Percentiles rank a stretch among this genome's conserved stretches.
Evolutionary conservation across 768 basidiomycete species (phyloP).

Genomic region (Cyathus striatus): DNA sequence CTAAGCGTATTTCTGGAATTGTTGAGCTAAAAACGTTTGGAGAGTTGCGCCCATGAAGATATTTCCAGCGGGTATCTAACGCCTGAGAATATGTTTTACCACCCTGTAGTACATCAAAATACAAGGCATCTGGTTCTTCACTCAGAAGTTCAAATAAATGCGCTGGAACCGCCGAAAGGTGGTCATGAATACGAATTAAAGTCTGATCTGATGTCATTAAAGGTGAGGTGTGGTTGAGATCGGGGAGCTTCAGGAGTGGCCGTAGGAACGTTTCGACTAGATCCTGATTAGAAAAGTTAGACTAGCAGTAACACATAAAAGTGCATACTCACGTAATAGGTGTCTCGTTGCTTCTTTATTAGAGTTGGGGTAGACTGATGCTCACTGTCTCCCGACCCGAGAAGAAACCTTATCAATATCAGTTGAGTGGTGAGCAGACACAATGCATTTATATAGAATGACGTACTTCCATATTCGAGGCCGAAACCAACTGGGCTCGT

Average conservation of each 20-base stretch:
- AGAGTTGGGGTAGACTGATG: no score
- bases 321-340: constrained; percentile 60
- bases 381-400: no score
- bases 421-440: constrained; percentile 1
- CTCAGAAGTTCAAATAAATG: constrained; percentile 45
- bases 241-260: constrained; percentile 41
- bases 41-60: constrained; percentile 27
- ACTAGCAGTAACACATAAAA: neutral
- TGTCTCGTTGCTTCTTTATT: constrained; percentile 55
- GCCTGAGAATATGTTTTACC: no score
- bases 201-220: constrained; percentile 33
- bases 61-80: constrained; percentile 50
- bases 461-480: constrained; percentile 76
- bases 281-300: constrained; percentile 39
- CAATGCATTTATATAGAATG: neutral
- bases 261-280: constrained; percentile 60
- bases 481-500: constrained; percentile 70
- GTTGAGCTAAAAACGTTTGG: constrained; percentile 23
- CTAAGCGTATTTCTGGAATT: constrained; percentile 32
- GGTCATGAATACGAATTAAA: constrained; percentile 45
- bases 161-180: constrained; percentile 50
- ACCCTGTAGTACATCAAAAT: constrained; percentile 46
- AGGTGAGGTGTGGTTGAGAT: constrained; percentile 30
- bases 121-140: constrained; percentile 41
- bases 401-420: constrained; percentile 41